These are phyloP conservation scores for Fagopyrum tataricum DNA, from an alignment of 148 eudicot genomes.

Conservation along the genomic window DNA sequence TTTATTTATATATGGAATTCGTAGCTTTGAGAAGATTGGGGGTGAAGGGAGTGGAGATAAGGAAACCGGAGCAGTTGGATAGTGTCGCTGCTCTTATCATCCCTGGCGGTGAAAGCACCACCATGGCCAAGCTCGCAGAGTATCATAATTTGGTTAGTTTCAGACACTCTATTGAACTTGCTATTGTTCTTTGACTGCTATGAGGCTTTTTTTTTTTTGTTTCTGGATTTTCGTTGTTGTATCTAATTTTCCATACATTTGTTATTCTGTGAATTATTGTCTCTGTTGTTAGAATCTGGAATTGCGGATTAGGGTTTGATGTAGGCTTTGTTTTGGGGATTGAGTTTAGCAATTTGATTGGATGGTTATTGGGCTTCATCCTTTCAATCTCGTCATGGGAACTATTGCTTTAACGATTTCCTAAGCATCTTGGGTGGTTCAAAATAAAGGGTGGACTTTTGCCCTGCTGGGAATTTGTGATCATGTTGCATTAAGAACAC, in stretches of 20 bases:
- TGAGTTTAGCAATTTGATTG: background rate
- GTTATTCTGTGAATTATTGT: background rate
- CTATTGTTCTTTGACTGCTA: background rate
- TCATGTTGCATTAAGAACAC: background rate
- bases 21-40: slow-evolving; percentile 79
- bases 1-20: background rate
- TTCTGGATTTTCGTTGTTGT: background rate
- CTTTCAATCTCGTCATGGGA: background rate
- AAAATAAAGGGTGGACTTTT: background rate
- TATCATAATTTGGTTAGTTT: slow-evolving; percentile 58
- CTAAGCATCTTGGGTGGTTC: background rate
- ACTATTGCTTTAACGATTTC: background rate
- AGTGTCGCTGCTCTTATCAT: slow-evolving; percentile 66
- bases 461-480: background rate
- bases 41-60: slow-evolving; percentile 72
- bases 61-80: slow-evolving; percentile 76
- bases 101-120: slow-evolving; percentile 98
- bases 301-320: slow-evolving; percentile 1
- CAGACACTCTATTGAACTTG: background rate
- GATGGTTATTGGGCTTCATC: background rate
- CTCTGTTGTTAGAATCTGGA: background rate
- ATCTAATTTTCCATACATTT: background rate
- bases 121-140: slow-evolving; percentile 97
- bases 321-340: background rate
- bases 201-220: background rate